phyloP scores from a whole-genome alignment of 2,329 filamentous ascomycete species.

The Sclerotinia borealis region DNA sequence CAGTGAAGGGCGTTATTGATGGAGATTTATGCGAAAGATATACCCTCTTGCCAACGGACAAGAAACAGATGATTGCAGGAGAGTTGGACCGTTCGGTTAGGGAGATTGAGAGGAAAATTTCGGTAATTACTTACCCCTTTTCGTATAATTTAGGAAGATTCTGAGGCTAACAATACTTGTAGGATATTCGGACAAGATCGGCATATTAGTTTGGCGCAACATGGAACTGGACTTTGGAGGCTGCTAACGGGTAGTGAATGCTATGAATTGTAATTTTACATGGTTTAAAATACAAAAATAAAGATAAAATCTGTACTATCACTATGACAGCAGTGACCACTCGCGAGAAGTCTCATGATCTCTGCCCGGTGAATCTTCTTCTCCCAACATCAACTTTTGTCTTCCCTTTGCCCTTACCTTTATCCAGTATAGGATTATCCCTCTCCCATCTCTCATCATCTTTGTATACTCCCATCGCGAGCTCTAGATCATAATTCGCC shows the following conservation, averaged over 20 bases:
- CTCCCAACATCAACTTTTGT: conserved; percentile 31
- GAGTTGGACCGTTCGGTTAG: conserved; percentile 86
- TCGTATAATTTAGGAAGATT: neutral
- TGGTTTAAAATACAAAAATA: too few species aligned
- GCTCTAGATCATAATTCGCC: conserved; percentile 57
- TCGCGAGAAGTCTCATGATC: conserved; percentile 10
- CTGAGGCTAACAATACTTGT: conserved; percentile 18
- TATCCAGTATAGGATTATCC: conserved; percentile 52
- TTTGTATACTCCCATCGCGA: conserved; percentile 57
- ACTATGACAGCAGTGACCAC: neutral
- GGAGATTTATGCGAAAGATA: conserved; percentile 94
- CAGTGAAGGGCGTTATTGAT: conserved; percentile 94
- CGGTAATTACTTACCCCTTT: conserved; percentile 41
- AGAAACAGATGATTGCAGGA: conserved; percentile 90
- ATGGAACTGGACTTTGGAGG: conserved; percentile 13
- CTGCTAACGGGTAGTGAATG: conserved; percentile 56
- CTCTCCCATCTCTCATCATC: conserved; percentile 73
- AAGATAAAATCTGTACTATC: neutral
- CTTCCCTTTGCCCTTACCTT: conserved; percentile 39
- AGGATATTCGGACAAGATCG: conserved; percentile 53
- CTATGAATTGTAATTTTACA: conserved; percentile 65
- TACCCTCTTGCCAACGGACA: conserved; percentile 74
- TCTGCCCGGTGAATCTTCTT: conserved; percentile 30
- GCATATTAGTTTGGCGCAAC: conserved; percentile 37
- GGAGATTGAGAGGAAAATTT: conserved; percentile 95